Evolutionary conservation across 2,329 filamentous ascomycete species (phyloP).

Genomic region (Phialocephala subalpina): DNA sequence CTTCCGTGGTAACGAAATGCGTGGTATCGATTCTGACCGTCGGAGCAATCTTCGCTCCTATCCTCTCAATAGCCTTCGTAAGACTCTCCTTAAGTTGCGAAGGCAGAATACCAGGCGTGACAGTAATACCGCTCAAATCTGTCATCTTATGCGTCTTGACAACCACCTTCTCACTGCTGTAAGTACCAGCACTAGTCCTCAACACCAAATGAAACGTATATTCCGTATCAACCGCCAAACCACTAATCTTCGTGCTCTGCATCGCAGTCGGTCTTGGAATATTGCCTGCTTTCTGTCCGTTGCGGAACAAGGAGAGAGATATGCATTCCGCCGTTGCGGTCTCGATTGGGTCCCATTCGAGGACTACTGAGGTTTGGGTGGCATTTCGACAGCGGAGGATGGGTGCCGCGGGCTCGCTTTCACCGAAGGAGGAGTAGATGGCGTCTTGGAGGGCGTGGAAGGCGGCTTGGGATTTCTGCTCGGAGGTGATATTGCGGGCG

Average conservation of each 20-base stretch:
- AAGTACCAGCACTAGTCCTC: constrained; percentile 89
- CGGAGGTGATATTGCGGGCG: constrained; percentile 82
- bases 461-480: constrained; percentile 74
- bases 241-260: constrained; percentile 95
- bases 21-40: constrained; percentile 95
- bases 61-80: constrained; percentile 78
- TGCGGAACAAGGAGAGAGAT: constrained; percentile 90
- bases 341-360: constrained; percentile 96
- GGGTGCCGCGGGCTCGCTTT: constrained; percentile 77
- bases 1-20: constrained; percentile 97
- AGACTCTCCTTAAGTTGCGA: constrained; percentile 76
- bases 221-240: constrained; percentile 94
- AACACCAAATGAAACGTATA: constrained; percentile 95
- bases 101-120: constrained; percentile 89
- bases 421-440: constrained; percentile 88
- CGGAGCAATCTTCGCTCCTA: constrained; percentile 92
- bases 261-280: constrained; percentile 89
- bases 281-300: constrained; percentile 94
- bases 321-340: constrained; percentile 92
- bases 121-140: constrained; percentile 92
- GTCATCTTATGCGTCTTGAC: constrained; percentile 99
- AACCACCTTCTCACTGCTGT: constrained; percentile 80
- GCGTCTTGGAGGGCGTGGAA: constrained; percentile 89
- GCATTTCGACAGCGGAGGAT: constrained; percentile 92
- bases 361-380: constrained; percentile 96